Base-by-base conservation (phyloP, 345 rosid species). In the Populus simonii region DNA sequence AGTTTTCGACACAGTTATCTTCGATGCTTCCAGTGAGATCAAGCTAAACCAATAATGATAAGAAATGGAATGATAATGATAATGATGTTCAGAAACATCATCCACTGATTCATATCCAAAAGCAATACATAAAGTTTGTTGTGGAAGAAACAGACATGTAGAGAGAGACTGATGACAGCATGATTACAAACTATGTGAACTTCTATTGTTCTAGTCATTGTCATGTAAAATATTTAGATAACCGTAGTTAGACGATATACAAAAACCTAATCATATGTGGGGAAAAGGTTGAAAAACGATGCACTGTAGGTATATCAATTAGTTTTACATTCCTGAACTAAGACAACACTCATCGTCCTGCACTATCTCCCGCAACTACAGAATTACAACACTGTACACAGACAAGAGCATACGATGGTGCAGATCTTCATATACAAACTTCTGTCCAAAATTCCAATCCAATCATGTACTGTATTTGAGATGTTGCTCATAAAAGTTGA, bases 401-500 rank as follows among this genome's bases (percentile, higher is more conserved):
- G 72, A 71, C 62, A 77, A 76, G 77, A 74, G 76, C 68, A 53
- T 71, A 17, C 33, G 47, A 35, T 66, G 57, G 43, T 36, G 77
- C 27, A 13, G 63, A 53, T 77, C 59, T n/a, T 7, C 53, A 49
- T 70, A 41, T 36, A 45, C 72, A 25, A 31, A 63, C 72, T 63
- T 39, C 77, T 66, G 76, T 25, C 38, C 29, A 20, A 27, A 70
- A 27, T 68, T 65, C 55, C 49, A 38, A 39, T 57, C 55, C 71
- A 33, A 17, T 74, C 68, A 78, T n/a, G 80, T 53, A 69, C 35
- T 87, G 93, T 91, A 91, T 87, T 89, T 93, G 83, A 94, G 93
- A 88, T 92, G 90, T 79, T 92, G 93, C 93, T 94, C 98, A 41
- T 94, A 94, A 85, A 88, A 96, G 76, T 88, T 87, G 84, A 96